Percentiles rank a stretch among this genome's conserved stretches.
Conservation (phyloP, 148 eudicot species). For the Suaeda aralocaspica region DNA sequence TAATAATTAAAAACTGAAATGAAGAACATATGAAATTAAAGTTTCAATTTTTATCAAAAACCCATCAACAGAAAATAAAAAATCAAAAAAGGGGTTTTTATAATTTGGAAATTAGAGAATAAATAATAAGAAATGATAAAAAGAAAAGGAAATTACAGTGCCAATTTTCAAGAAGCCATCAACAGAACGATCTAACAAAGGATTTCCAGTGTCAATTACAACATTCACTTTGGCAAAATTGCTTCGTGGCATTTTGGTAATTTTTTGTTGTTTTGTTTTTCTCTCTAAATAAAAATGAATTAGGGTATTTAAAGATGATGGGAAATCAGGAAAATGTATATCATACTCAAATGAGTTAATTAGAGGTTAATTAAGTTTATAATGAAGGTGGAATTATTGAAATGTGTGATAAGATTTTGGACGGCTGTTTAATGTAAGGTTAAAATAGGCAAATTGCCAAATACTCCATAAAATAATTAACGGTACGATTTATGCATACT, state of each 20-base stretch:
- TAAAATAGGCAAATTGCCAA: neutral
- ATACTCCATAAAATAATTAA: too few relatives aligned
- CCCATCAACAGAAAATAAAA: neutral
- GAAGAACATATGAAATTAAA: too few relatives aligned
- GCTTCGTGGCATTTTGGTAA: constrained; percentile 67
- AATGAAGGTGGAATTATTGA: neutral
- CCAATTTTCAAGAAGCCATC: constrained; percentile 93
- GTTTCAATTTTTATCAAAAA: too few relatives aligned
- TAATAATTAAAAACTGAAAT: neutral
- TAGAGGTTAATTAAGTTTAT: neutral
- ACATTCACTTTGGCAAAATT: constrained; percentile 48
- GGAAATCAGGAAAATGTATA: too few relatives aligned
- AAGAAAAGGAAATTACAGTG: constrained; percentile 33
- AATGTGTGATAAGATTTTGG: constrained; percentile 16
- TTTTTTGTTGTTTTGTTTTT: too few relatives aligned
- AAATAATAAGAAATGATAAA: neutral
- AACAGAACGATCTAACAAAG: constrained; percentile 63
- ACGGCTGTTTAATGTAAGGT: neutral
- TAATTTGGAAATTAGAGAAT: too few relatives aligned
- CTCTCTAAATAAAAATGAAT: neutral
- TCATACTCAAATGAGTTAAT: too few relatives aligned
- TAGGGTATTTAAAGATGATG: too few relatives aligned
- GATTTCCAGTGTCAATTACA: constrained; percentile 61
- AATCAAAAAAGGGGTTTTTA: neutral
- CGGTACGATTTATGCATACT: too few relatives aligned